Conservation (phyloP, 208 protist species). For the Acanthamoeba lugdunensis region DNA sequence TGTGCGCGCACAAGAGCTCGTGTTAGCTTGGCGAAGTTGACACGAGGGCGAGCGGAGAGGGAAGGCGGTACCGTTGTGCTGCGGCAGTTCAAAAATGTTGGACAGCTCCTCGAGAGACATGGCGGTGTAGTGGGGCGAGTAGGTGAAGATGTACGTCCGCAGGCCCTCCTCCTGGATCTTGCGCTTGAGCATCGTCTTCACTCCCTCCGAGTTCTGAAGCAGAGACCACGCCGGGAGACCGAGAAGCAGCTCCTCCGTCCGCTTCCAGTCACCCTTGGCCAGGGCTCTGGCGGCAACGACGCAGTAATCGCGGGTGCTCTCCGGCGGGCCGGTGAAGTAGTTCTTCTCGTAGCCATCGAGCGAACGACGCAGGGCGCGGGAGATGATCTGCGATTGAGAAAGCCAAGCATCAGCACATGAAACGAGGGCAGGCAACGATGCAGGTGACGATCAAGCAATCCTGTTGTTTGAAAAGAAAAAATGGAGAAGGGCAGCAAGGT, state of each 20-base stretch:
- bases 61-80: neutral
- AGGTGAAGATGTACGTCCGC: constrained; percentile 89
- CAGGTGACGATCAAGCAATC: neutral
- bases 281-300: constrained; percentile 86
- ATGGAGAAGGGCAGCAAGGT: neutral
- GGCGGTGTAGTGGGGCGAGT: constrained; percentile 83
- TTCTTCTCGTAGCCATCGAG: constrained; percentile 88
- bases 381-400: constrained; percentile 77
- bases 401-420: neutral
- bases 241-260: constrained; percentile 79
- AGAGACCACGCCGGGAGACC: constrained; percentile 80
- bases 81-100: constrained; percentile 81
- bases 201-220: constrained; percentile 78
- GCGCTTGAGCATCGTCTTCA: constrained; percentile 78
- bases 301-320: constrained; percentile 89
- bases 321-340: constrained; percentile 88
- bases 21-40: neutral
- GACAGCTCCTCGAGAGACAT: constrained; percentile 82
- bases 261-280: constrained; percentile 85
- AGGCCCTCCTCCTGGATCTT: constrained; percentile 88
- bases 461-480: neutral
- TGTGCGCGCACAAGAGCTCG: neutral
- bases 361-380: constrained; percentile 85
- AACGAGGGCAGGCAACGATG: neutral
- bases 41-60: neutral